phyloP scores from a whole-genome alignment of 176 grass and related monocot species.

The Rhipidocladum racemiflorum region DNA sequence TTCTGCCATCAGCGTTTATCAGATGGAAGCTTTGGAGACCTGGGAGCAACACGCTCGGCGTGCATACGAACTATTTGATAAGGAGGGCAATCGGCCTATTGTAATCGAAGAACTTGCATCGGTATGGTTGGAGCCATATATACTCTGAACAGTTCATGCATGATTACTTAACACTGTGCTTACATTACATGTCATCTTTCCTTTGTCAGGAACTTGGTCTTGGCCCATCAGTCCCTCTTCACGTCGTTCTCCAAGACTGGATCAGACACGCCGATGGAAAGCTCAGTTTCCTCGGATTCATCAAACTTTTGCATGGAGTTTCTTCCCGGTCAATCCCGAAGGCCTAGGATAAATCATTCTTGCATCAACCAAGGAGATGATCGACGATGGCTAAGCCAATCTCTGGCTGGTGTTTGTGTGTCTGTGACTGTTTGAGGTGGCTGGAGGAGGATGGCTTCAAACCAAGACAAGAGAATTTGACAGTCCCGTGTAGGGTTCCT shows the following conservation, averaged over 20 bases:
- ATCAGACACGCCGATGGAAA: conserved; percentile 90
- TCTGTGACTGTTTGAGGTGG: conserved; percentile 16
- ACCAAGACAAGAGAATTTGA: neutral
- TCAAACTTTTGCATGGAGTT: conserved; percentile 94
- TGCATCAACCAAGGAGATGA: conserved; percentile 36
- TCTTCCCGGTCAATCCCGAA: conserved; percentile 69
- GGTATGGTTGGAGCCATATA: conserved; percentile 44
- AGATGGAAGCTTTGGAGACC: conserved; percentile 94
- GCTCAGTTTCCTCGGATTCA: conserved; percentile 95
- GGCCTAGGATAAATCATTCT: conserved; percentile 41
- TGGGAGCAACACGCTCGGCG: conserved; percentile 90
- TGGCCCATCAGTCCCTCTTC: conserved; percentile 86
- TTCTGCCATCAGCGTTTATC: conserved; percentile 84
- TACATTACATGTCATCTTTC: neutral
- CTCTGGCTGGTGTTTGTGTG: conserved; percentile 30
- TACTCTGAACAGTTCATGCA: neutral
- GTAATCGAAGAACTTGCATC: conserved; percentile 98
- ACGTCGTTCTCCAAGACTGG: conserved; percentile 98
- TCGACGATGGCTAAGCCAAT: conserved; percentile 34
- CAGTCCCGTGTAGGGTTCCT: conserved; percentile 21
- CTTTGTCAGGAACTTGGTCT: conserved; percentile 85
- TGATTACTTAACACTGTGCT: neutral
- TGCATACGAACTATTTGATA: conserved; percentile 89
- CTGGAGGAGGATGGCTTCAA: conserved; percentile 19
- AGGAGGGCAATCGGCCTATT: conserved; percentile 98